Evolutionary conservation across 2,329 filamentous ascomycete species (phyloP).

Genomic region (Pseudogymnoascus sp.): DNA sequence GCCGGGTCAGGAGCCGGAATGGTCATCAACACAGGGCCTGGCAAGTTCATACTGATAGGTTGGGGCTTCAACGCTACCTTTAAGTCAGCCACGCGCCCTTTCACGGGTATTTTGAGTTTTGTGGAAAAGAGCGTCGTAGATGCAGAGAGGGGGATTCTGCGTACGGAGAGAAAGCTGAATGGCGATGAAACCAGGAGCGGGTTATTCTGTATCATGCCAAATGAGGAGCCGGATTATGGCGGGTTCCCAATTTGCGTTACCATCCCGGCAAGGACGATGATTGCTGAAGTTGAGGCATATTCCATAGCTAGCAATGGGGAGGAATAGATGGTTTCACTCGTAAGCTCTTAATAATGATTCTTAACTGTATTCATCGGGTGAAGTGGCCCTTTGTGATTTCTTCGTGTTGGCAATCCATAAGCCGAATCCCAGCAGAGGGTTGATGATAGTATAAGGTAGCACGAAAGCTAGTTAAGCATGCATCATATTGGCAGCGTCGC

Average conservation of each 20-base stretch:
- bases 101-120: constrained; percentile 32
- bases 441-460: too few relatives aligned
- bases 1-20: constrained; percentile 36
- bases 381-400: neutral
- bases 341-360: too few relatives aligned
- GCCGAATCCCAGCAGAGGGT: too few relatives aligned
- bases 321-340: neutral
- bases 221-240: constrained; percentile 48
- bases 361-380: too few relatives aligned
- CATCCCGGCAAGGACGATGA: constrained; percentile 43
- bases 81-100: constrained; percentile 11
- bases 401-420: neutral
- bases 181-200: constrained; percentile 43
- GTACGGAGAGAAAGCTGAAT: constrained; percentile 33
- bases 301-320: constrained; percentile 17
- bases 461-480: too few relatives aligned
- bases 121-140: constrained; percentile 35
- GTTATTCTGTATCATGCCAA: constrained; percentile 46
- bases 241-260: constrained; percentile 49
- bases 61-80: constrained; percentile 37
- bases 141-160: constrained; percentile 30
- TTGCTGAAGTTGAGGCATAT: constrained; percentile 38
- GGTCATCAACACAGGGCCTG: constrained; percentile 33
- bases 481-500: too few relatives aligned
- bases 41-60: constrained; percentile 37